phyloP scores from a whole-genome alignment of 495 filamentous ascomycete genomes.

The Xylaria castorea region DNA sequence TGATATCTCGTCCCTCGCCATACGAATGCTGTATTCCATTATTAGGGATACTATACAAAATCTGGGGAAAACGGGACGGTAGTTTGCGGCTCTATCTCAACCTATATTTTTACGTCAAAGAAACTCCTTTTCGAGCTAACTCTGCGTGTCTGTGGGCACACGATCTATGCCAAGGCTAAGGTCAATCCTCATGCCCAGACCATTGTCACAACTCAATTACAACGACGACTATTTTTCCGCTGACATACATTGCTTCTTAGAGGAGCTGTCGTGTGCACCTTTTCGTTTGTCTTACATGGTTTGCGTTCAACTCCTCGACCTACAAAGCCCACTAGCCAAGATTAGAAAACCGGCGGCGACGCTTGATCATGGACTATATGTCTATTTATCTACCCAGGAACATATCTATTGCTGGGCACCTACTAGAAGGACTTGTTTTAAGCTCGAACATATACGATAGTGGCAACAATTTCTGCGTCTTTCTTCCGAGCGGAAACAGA shows the following conservation, averaged over 20 bases:
- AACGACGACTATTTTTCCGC: background rate
- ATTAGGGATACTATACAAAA: conserved; percentile 6
- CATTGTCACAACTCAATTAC: background rate
- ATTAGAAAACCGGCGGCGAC: background rate
- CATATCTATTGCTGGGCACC: background rate
- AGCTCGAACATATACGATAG: background rate
- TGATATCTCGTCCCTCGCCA: background rate
- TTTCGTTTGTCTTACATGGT: background rate
- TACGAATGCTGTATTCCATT: background rate
- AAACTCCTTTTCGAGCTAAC: conserved; percentile 1
- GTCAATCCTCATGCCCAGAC: background rate
- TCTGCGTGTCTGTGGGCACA: background rate
- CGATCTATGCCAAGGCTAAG: background rate
- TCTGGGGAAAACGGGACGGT: conserved; percentile 16
- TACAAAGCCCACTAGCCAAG: background rate
- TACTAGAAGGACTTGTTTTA: background rate
- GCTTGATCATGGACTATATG: background rate
- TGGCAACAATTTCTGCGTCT: background rate
- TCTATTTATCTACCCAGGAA: background rate
- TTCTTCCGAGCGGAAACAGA: background rate
- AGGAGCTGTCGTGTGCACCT: background rate
- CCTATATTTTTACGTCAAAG: conserved; percentile 8
- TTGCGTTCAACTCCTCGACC: background rate
- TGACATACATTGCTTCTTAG: background rate
- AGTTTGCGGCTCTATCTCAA: conserved; percentile 13